These are phyloP conservation scores for Hyphopichia pseudoburtonii DNA, from an alignment of 1,139 yeast genomes.

Conservation along the genomic window DNA sequence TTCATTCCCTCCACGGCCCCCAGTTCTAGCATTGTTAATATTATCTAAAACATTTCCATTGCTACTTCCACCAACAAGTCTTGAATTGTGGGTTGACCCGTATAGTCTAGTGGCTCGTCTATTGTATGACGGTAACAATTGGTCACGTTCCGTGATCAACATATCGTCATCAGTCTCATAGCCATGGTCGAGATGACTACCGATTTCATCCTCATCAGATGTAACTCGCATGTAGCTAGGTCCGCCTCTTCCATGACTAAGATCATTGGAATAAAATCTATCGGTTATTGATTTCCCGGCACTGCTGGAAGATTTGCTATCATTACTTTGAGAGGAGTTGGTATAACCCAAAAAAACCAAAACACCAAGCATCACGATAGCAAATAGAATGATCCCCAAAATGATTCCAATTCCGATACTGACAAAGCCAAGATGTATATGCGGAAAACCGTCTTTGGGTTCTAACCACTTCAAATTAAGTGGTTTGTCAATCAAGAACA, in stretches of 20 bases:
- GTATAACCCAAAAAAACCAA: constrained; percentile 28
- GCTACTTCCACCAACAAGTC: too few relatives aligned
- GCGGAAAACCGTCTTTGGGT: constrained; percentile 41
- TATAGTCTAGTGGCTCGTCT: too few relatives aligned
- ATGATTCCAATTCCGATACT: constrained; percentile 68
- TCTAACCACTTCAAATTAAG: constrained; percentile 57
- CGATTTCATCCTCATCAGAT: constrained; percentile 26
- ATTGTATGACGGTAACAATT: constrained; percentile 28
- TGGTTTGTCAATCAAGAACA: constrained; percentile 72
- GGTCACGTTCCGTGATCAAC: constrained; percentile 32
- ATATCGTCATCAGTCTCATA: constrained; percentile 49
- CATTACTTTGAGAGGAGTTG: constrained; percentile 2
- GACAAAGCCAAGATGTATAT: constrained; percentile 61
- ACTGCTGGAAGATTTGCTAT: background rate
- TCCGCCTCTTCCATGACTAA: background rate
- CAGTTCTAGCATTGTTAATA: too few relatives aligned
- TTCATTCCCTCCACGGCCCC: too few relatives aligned
- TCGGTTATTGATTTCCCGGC: background rate
- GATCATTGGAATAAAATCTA: background rate
- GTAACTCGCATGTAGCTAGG: constrained; percentile 42
- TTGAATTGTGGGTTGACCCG: too few relatives aligned
- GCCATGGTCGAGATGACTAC: constrained; percentile 33
- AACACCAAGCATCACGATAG: constrained; percentile 28
- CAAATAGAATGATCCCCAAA: constrained; percentile 51
- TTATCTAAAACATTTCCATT: too few relatives aligned